Evolutionary conservation across 2,329 filamentous ascomycete genomes (phyloP).

Genomic region (Dothideomycetidae sp.): DNA sequence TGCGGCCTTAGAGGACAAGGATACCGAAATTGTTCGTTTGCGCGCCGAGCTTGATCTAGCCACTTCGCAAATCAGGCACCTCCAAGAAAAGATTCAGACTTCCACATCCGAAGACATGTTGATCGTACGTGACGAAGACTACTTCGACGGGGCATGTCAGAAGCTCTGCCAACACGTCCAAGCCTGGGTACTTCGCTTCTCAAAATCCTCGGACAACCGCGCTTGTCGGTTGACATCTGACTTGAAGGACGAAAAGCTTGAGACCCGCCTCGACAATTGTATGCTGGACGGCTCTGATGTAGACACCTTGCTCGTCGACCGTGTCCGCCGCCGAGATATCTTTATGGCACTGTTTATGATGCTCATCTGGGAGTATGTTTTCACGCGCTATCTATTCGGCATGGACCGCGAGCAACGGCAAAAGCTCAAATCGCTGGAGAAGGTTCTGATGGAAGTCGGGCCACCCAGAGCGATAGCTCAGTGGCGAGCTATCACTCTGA

Average conservation of each 20-base stretch:
- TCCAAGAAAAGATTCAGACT: constrained; percentile 46
- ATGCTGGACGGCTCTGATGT: constrained; percentile 90
- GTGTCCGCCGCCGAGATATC: constrained; percentile 75
- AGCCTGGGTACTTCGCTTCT: constrained; percentile 95
- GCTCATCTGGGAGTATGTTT: constrained; percentile 98
- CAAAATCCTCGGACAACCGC: constrained; percentile 89
- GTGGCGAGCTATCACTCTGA: constrained; percentile 92
- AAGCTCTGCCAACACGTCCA: constrained; percentile 91
- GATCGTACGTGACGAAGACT: constrained; percentile 71
- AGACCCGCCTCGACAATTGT: constrained; percentile 85
- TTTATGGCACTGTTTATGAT: constrained; percentile 99
- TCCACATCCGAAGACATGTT: constrained; percentile 57
- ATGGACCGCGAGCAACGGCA: constrained; percentile 97
- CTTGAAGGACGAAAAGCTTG: constrained; percentile 81
- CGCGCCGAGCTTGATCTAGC: constrained; percentile 65
- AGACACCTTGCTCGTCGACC: constrained; percentile 73
- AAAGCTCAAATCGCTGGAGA: constrained; percentile 92
- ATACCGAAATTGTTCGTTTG: constrained; percentile 66
- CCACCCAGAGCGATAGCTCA: constrained; percentile 80
- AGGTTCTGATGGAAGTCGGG: constrained; percentile 76
- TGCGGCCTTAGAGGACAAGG: constrained; percentile 60
- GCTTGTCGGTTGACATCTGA: constrained; percentile 71
- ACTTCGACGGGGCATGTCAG: constrained; percentile 88
- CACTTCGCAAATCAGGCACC: constrained; percentile 42
- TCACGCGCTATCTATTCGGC: constrained; percentile 93